Percentiles rank a stretch among this genome's conserved stretches.
Evolutionary conservation across 441 rosid species (phyloP).

Genomic region (Pelargonium fulgidum): DNA sequence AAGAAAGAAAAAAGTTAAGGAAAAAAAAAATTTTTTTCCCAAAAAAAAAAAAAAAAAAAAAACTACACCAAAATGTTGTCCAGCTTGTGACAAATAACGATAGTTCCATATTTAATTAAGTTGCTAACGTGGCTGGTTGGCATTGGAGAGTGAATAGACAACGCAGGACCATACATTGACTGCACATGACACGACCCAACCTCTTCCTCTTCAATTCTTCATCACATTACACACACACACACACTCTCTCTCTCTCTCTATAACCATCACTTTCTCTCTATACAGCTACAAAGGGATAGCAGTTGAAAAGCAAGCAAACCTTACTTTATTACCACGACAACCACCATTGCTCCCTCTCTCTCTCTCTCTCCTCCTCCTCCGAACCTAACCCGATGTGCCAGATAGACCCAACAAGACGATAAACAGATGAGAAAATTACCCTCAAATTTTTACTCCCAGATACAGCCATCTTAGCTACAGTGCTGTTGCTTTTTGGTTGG

Average conservation of each 20-base stretch:
- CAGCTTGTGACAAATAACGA: no score
- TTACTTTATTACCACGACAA: conserved; percentile 30
- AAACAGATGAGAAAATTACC: conserved; percentile 16
- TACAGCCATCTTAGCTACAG: not conserved
- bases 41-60: no score
- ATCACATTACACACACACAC: conserved; percentile 22
- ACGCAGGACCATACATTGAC: conserved; percentile 30
- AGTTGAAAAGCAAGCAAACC: conserved; percentile 52
- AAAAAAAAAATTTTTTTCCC: no score
- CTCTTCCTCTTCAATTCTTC: conserved; percentile 17
- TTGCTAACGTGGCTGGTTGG: conserved; percentile 27
- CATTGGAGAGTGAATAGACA: conserved; percentile 27
- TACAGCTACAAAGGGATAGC: conserved; percentile 22
- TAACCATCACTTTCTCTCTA: conserved; percentile 3
- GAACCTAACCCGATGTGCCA: conserved; percentile 35
- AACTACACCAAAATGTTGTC: no score
- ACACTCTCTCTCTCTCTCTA: conserved; percentile 20
- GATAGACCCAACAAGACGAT: not conserved
- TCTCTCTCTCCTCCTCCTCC: not conserved
- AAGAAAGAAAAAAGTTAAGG: no score
- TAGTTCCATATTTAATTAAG: not conserved
- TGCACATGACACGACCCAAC: conserved; percentile 23
- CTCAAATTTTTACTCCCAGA: not conserved
- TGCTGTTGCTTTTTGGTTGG: not conserved
- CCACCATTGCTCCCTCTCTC: conserved; percentile 20